These are phyloP conservation scores for Pseudocercospora vitis DNA, from an alignment of 2,329 filamentous ascomycete species.

Conservation along the genomic window DNA sequence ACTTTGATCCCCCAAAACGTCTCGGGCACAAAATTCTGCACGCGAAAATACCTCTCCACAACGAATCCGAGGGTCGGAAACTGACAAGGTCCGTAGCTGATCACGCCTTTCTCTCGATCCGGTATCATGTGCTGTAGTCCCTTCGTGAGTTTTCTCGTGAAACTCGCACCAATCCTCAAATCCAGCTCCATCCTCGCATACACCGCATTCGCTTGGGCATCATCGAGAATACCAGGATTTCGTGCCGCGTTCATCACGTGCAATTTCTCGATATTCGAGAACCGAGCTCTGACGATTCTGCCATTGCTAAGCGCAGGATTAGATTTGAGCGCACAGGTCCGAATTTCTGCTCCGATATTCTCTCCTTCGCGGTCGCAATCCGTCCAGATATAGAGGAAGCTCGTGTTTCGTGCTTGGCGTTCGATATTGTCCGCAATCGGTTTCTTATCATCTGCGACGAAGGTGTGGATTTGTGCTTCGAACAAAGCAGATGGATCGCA, in stretches of 20 bases:
- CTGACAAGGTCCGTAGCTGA: constrained; percentile 69
- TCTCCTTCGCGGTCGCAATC: constrained; percentile 98
- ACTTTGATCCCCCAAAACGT: constrained; percentile 91
- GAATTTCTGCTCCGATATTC: constrained; percentile 90
- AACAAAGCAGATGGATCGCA: constrained; percentile 80
- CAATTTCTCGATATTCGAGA: constrained; percentile 94
- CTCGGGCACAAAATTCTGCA: constrained; percentile 91
- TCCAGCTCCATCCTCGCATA: constrained; percentile 88
- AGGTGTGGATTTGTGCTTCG: constrained; percentile 70
- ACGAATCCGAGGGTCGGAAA: constrained; percentile 97
- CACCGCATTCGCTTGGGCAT: constrained; percentile 83
- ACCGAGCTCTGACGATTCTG: constrained; percentile 79
- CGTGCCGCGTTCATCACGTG: constrained; percentile 84
- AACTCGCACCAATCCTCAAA: constrained; percentile 85
- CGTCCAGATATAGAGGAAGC: constrained; percentile 90
- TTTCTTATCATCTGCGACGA: constrained; percentile 71
- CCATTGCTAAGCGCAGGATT: constrained; percentile 63
- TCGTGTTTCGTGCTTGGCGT: constrained; percentile 69
- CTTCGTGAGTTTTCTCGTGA: constrained; percentile 83
- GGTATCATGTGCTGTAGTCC: constrained; percentile 70
- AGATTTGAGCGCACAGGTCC: constrained; percentile 71
- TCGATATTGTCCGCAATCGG: constrained; percentile 82
- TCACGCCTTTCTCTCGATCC: constrained; percentile 63
- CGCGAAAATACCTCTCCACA: constrained; percentile 90
- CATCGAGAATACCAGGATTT: constrained; percentile 74